Evolutionary conservation across 495 filamentous ascomycete species (phyloP).

Genomic region (Staphylotrichum tortipilum): DNA sequence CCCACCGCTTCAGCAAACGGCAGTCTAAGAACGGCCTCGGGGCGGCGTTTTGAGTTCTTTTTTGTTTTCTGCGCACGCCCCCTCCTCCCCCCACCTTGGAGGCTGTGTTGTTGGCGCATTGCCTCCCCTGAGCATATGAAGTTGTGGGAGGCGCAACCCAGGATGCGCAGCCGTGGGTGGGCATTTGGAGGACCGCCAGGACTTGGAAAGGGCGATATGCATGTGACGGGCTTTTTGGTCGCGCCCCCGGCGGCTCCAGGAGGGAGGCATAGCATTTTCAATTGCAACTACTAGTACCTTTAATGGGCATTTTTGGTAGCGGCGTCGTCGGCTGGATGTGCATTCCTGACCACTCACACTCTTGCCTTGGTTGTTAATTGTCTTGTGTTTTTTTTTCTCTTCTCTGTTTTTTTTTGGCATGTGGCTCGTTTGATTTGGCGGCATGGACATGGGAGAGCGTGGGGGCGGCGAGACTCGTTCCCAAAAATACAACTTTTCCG

Average conservation of each 20-base stretch:
- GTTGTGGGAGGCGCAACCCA: not conserved
- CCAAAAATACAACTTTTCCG: no score
- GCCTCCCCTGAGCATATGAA: not conserved
- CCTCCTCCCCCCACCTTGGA: not conserved
- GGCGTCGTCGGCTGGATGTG: conserved; percentile 9
- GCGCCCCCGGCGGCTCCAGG: not conserved
- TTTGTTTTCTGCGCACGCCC: conserved; percentile 3
- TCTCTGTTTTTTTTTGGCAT: no score
- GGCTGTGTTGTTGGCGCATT: not conserved
- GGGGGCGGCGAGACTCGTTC: no score
- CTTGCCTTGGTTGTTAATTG: no score
- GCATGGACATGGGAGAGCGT: no score
- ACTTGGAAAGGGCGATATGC: not conserved
- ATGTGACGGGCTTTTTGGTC: not conserved
- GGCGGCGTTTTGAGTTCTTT: conserved; percentile 35
- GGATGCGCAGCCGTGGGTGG: not conserved
- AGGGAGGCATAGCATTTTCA: conserved; percentile 4
- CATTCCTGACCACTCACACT: not conserved
- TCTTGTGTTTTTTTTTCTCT: no score
- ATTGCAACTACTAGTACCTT: conserved; percentile 10
- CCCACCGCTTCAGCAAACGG: conserved; percentile 81
- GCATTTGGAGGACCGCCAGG: not conserved
- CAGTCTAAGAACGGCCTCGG: conserved; percentile 86
- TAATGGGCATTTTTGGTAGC: conserved; percentile 19
- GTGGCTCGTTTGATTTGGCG: no score